Conservation (phyloP, 2,329 filamentous ascomycete genomes). For the Fusarium proliferatum region DNA sequence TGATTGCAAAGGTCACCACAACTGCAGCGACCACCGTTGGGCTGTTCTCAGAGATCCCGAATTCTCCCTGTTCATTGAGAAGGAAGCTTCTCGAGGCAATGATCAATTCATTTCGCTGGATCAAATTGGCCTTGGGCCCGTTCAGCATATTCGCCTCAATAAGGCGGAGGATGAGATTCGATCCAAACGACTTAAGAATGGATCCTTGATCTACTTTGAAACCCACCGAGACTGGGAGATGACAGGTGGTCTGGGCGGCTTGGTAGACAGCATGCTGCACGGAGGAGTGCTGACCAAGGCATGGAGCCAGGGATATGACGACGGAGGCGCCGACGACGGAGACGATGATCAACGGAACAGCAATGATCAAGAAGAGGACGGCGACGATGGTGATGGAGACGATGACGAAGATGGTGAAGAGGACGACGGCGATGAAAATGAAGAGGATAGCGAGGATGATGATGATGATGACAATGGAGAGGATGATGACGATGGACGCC, state of each 20-base stretch:
- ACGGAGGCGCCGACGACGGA: too few relatives aligned
- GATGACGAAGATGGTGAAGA: too few relatives aligned
- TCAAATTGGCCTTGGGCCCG: neutral
- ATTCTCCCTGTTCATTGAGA: neutral
- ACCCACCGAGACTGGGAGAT: neutral
- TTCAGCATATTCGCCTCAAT: neutral
- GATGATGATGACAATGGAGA: neutral
- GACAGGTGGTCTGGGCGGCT: neutral
- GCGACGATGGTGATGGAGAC: neutral
- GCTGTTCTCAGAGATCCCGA: neutral
- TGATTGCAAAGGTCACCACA: constrained; percentile 1
- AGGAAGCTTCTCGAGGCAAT: neutral
- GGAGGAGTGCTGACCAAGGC: neutral
- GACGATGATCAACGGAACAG: too few relatives aligned
- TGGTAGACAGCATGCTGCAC: constrained; percentile 7
- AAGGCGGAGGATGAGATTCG: neutral
- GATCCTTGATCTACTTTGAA: neutral
- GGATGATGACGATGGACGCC: too few relatives aligned
- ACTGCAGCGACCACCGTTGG: neutral
- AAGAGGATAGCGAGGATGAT: too few relatives aligned
- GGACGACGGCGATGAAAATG: too few relatives aligned
- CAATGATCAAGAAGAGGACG: too few relatives aligned
- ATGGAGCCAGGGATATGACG: neutral
- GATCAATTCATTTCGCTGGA: neutral
- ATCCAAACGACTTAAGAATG: neutral